Conservation (phyloP, 306 rosid species). For the Corylus americana region DNA sequence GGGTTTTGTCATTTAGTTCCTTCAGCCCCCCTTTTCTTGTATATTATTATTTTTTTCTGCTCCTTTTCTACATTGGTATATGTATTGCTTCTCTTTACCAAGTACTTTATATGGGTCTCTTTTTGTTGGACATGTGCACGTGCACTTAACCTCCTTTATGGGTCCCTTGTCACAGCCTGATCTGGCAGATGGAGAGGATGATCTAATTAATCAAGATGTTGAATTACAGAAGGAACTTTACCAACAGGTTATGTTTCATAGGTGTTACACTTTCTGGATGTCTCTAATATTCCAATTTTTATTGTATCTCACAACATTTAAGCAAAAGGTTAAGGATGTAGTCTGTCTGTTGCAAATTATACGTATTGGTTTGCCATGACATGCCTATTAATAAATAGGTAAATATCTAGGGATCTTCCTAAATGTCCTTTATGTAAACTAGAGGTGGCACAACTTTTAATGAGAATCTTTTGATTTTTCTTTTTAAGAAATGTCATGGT, state of each 20-base stretch:
- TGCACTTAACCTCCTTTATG: constrained; percentile 12
- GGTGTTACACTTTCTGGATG: constrained; percentile 2
- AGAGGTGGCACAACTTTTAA: neutral
- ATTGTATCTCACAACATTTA: neutral
- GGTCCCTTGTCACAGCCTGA: constrained; percentile 65
- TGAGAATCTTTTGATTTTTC: neutral
- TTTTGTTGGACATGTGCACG: neutral
- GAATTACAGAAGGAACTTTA: constrained; percentile 56
- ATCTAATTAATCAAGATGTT: constrained; percentile 59
- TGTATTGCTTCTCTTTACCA: neutral
- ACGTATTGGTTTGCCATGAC: neutral
- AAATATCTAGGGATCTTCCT: neutral
- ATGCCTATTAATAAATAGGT: too few species aligned
- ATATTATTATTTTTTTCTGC: neutral
- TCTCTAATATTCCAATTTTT: constrained; percentile 5
- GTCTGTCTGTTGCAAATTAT: neutral
- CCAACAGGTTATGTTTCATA: constrained; percentile 59
- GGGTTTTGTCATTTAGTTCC: constrained; percentile 1
- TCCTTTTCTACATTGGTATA: neutral
- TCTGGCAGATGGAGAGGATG: constrained; percentile 76
- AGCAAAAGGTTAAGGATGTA: neutral
- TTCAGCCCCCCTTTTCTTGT: neutral
- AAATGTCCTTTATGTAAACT: neutral
- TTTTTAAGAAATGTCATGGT: too few species aligned
- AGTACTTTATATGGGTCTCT: neutral